Evolutionary conservation across 352 stramenopile species (phyloP), one percentile per base, ranked within the genome.

Genomic region (Phytophthora podocarpi): DNA sequence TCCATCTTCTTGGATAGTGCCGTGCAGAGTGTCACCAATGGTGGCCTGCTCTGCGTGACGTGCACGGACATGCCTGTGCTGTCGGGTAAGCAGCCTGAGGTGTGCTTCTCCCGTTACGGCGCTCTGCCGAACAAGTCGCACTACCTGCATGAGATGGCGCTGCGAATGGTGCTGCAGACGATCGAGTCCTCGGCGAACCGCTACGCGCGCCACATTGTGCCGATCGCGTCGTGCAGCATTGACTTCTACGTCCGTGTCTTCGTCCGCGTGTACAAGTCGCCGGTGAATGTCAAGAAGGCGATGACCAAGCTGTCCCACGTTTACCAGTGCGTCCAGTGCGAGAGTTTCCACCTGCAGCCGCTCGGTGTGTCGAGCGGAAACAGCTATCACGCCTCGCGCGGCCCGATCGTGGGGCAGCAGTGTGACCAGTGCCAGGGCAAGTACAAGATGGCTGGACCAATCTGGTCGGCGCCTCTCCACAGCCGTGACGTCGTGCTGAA

Each of bases 181-280:
- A 93, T 99, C 35, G 96, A 98, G 59, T 87, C 90, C 18, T 81
- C 80, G 3, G 98, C 98, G 1, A 98, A 98, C 59, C 86, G 89
- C 35, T 99, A 99, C 72, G 93, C 97, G 63, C 80, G 96, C 47
- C 95, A 97, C 64, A 99, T 99, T 70, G 89, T 98, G 56, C 98
- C 98, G 0, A 90, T 99, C 18, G 89, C 98, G 20, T 98, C 91
- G 31, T 97, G 99, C 52, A 98, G 96, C 61, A 99, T 99, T 70
- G 96, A 99, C 56, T 99, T 99, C 71, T 99, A 99, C 82, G 86
- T 99, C 36, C 96, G 98, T 43, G 91, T 99, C 35, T 99, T 99
- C 80, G 97, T 99, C 13, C 95, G 98, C 57, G 96, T 99, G 36
- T 98, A 96, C 76, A 93, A 98, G 67, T 97, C 96, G 49, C 97